These are phyloP conservation scores for Suillus discolor DNA, from an alignment of 768 basidiomycete genomes.

Conservation along the genomic window DNA sequence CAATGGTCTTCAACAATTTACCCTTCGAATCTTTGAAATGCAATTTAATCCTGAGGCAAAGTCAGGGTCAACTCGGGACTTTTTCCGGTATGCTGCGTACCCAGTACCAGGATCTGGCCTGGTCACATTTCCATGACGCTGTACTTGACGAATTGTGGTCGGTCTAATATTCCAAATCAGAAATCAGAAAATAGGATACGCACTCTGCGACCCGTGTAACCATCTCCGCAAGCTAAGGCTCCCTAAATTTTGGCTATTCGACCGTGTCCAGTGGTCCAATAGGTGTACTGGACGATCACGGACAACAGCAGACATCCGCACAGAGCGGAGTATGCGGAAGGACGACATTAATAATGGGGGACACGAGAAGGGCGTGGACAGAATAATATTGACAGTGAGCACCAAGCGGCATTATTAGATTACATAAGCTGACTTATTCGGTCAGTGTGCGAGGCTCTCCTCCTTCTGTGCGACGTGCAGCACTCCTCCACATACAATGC, in stretches of 20 bases:
- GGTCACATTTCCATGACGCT: constrained; percentile 53
- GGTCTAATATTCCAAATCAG: background rate
- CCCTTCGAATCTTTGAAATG: constrained; percentile 92
- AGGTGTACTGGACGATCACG: background rate
- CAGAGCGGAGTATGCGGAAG: background rate
- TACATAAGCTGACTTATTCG: background rate
- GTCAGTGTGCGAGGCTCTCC: background rate
- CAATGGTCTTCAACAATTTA: constrained; percentile 78
- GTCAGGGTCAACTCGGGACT: background rate
- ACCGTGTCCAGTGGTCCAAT: background rate
- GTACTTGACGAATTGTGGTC: constrained; percentile 14
- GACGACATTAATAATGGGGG: background rate
- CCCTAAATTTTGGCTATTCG: background rate
- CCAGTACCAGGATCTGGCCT: constrained; percentile 72
- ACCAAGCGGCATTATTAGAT: background rate
- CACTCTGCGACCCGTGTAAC: constrained; percentile 24
- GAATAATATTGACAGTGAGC: background rate
- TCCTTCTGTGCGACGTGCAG: background rate
- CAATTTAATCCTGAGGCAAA: constrained; percentile 69
- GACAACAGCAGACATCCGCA: background rate
- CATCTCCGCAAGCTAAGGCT: background rate
- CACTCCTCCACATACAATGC: background rate
- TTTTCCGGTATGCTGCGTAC: constrained; percentile 38
- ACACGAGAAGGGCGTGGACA: background rate
- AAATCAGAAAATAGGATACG: background rate